Conservation (phyloP, 108 stramenopile genomes). For the Nitzschia sp. region DNA sequence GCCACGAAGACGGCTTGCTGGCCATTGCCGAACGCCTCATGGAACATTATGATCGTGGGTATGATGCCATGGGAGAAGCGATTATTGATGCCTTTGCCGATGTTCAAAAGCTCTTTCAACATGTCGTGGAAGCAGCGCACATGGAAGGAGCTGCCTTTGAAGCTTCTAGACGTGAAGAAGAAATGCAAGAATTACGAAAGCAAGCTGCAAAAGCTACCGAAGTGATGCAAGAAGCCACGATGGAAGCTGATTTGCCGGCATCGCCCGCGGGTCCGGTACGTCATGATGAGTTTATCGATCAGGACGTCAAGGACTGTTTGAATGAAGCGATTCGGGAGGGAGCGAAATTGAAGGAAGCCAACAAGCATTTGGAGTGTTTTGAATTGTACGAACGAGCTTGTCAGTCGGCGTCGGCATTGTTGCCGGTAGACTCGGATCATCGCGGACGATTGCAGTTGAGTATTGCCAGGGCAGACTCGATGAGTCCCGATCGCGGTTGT, state of each 20-base stretch:
- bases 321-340: constrained; percentile 69
- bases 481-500: constrained; percentile 77
- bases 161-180: constrained; percentile 61
- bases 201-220: constrained; percentile 22
- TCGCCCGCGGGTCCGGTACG: constrained; percentile 40
- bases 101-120: constrained; percentile 86
- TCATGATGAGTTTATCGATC: constrained; percentile 85
- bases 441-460: constrained; percentile 79
- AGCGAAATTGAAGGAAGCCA: constrained; percentile 40
- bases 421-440: constrained; percentile 91
- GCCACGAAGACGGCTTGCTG: constrained; percentile 87
- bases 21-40: constrained; percentile 87
- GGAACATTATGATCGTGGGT: constrained; percentile 82
- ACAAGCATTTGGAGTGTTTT: constrained; percentile 59
- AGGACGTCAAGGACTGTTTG: constrained; percentile 83
- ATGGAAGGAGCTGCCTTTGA: constrained; percentile 92
- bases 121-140: constrained; percentile 89
- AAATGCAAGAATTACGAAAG: constrained; percentile 48
- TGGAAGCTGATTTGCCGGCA: constrained; percentile 9
- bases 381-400: constrained; percentile 75
- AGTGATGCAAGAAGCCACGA: background rate
- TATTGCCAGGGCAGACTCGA: constrained; percentile 71
- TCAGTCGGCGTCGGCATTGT: constrained; percentile 64
- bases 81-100: constrained; percentile 85
- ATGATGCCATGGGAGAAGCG: constrained; percentile 89